A percentile compares a stretch with the other conserved stretches of the same genome.
Conservation (phyloP, 2,329 filamentous ascomycete species). For the Colletotrichum limetticola region DNA sequence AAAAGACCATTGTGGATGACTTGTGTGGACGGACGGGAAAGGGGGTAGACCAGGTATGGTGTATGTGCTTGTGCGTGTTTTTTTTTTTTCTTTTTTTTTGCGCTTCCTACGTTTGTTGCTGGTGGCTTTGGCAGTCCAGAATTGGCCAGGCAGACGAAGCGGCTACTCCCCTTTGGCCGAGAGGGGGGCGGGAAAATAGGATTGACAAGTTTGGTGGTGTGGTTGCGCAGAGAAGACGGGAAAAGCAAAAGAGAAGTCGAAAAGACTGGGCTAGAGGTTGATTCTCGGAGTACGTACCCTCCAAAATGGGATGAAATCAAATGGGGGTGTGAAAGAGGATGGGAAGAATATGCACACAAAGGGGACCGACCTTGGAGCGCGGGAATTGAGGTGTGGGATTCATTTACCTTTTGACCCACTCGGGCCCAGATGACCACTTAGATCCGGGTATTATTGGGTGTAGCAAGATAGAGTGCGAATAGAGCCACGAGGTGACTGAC, state of each 20-base stretch:
- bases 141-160: constrained; percentile 18
- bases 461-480: not conserved
- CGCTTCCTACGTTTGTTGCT: not conserved
- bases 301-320: constrained; percentile 2
- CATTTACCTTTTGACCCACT: constrained; percentile 14
- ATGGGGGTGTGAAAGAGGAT: constrained; percentile 12
- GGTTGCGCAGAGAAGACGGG: constrained; percentile 15
- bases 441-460: not conserved
- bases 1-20: constrained; percentile 15
- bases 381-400: constrained; percentile 5
- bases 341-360: constrained; percentile 26
- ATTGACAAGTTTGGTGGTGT: constrained; percentile 13
- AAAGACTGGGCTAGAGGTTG: constrained; percentile 11
- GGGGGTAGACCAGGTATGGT: constrained; percentile 16
- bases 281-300: constrained; percentile 12
- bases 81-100: not conserved
- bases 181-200: constrained; percentile 16
- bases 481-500: not conserved
- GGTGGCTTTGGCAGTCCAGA: constrained; percentile 25
- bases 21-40: constrained; percentile 23
- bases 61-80: not conserved
- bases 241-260: constrained; percentile 6
- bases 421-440: constrained; percentile 1
- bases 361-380: constrained; percentile 10
- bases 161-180: constrained; percentile 26